Evolutionary conservation across 139 green algal species (phyloP), one percentile per base, ranked within the genome.

Genomic region (Auxenochlorella pyrenoidosa): DNA sequence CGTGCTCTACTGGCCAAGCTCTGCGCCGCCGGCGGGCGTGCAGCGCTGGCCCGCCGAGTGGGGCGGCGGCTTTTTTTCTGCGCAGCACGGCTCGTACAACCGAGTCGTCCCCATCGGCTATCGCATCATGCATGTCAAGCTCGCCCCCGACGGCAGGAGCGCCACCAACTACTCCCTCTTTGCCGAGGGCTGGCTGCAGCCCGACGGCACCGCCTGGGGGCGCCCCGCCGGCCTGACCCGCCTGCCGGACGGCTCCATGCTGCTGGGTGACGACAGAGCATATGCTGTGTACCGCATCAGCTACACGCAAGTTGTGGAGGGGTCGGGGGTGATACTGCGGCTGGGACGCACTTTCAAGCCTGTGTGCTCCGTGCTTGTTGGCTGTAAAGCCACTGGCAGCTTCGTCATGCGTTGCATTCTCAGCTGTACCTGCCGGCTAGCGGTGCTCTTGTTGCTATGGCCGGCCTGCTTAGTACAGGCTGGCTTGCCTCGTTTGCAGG

Each of bases 71-170:
- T 40, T 81, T 2, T 81, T 81, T 30, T 22, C 34, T 5, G 75
- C 43, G 15, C 30, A 81, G 75, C 75, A 81, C 75, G 75, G 75
- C 43, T 58, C 43, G 10, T 78, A 40, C 34, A 78, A 78, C 38
- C 72, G 72, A 13, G 41, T 32, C 15, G 22, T 40, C 72, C 41
- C 72, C 19, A 28, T 78, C 18, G 75, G 75, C 28, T 81, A 81
- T 16, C 75, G 75, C 43, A 32, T 81, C 36, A 32, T 47, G 43
- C 47, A 81, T 43, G 43, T 63, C 30, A 47, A 81, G 75, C 75
- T 81, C 43, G 18, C 28, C 13, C 30, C 15, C 28, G 75, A 63
- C 32, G 75, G 75, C 13, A 36, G 75, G 30, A 63, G 10, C 30
- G 24, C 51, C 10, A 59, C 44, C 19, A 47, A 16, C 19, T 47